Evolutionary conservation across 1,139 yeast species (phyloP), one percentile per base, ranked within the genome.

Genomic region (Debaryomyces subglobosus): DNA sequence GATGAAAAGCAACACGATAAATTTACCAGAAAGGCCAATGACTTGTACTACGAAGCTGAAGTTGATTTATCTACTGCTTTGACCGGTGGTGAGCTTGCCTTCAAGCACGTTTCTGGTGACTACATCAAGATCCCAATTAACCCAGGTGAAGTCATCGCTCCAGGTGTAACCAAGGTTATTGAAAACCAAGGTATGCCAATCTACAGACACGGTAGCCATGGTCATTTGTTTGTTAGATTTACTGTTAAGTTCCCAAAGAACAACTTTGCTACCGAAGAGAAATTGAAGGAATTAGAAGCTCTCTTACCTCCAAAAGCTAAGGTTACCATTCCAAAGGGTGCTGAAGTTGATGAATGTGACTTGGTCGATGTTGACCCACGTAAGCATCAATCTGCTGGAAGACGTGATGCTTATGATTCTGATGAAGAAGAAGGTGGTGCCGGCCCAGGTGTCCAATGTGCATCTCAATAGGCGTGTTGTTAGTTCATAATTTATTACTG

Each of bases 161-260:
- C 98, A 50, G 96, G 90, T 55, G 69, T 78, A 39, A 74, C 86
- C 60, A 91, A 90, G 74, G 90, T 90, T 49, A 75, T 94, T 57
- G 95, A 89, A 61, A 89, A 86, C 61, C 92, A 92, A 74, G 99
- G 99, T 85, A 94, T 94, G 99, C 95, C 95, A 65, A 71, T 87
- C 60, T 82, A 77, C 66, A 85, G 87, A 75, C 82, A 81, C 63
- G 89, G 92, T 61, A 88, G 89, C 49, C 75, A 71, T 61, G 95
- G 95, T 74, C 81, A 86, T 67, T 78, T 87, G 67, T 81, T 86
- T 58, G 72, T 87, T 58, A 84, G 85, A 65, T 87, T 87, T 69
- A 77, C 77, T 50, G 77, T 87, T 60, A 85, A 85, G 63, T 87
- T 87, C 87, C 95, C 95, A 59, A 62, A 65, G 48, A 72, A 75